These are phyloP conservation scores for Megacollybia marginata DNA, from an alignment of 768 basidiomycete genomes.

Conservation along the genomic window DNA sequence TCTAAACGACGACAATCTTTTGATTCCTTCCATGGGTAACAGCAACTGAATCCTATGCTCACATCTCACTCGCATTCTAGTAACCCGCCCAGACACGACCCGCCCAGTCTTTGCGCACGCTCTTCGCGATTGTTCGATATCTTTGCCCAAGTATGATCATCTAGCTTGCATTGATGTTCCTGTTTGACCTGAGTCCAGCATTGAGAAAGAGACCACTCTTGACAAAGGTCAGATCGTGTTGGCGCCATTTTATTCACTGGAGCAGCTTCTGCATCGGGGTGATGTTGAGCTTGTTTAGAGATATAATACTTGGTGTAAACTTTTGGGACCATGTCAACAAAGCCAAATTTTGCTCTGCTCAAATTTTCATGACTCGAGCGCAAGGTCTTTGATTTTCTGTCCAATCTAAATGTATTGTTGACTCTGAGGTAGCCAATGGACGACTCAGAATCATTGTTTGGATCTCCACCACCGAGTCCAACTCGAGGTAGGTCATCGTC, in stretches of 20 bases:
- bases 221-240: conserved; percentile 77
- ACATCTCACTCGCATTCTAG: conserved; percentile 30
- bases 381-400: too few species aligned
- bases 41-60: conserved; percentile 6
- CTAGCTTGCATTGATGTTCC: neutral
- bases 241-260: conserved; percentile 68
- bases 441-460: conserved; percentile 73
- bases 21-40: conserved; percentile 72
- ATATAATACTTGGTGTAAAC: too few species aligned
- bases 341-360: too few species aligned
- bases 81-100: conserved; percentile 68
- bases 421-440: conserved; percentile 12
- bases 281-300: conserved; percentile 73
- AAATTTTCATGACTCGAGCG: neutral
- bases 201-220: conserved; percentile 63
- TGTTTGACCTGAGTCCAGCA: conserved; percentile 26
- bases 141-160: conserved; percentile 56
- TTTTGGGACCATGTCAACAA: too few species aligned
- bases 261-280: conserved; percentile 63
- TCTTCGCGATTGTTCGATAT: conserved; percentile 56
- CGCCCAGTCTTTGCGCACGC: conserved; percentile 81
- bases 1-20: conserved; percentile 66
- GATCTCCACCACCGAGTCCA: conserved; percentile 70
- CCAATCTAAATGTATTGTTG: too few species aligned
- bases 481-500: conserved; percentile 69